A percentile compares a stretch with the other conserved stretches of the same genome.
phyloP scores from a whole-genome alignment of 768 basidiomycete species.

The Pleurotus eryngii region DNA sequence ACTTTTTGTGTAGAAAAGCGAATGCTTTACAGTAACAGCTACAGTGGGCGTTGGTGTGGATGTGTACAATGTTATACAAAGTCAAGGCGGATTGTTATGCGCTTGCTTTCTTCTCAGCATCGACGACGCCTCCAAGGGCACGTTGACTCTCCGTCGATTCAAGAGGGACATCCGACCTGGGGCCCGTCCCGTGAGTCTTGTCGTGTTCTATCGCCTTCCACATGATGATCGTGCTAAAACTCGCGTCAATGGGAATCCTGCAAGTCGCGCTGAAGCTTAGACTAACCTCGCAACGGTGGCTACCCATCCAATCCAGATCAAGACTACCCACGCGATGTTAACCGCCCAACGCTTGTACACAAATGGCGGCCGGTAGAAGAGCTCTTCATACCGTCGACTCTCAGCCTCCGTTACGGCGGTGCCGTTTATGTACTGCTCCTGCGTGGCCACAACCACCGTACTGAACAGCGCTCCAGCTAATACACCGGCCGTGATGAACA shows the following conservation, averaged over 20 bases:
- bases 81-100: too few species aligned
- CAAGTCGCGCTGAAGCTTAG: too few species aligned
- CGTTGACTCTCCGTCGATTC: neutral
- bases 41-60: too few species aligned
- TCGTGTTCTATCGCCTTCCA: conserved; percentile 12
- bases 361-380: conserved; percentile 24
- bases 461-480: conserved; percentile 24
- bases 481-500: conserved; percentile 23
- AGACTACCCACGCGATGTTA: conserved; percentile 30
- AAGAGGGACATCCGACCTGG: neutral
- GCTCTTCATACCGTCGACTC: conserved; percentile 10
- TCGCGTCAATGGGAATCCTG: too few species aligned
- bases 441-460: conserved; percentile 27
- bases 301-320: conserved; percentile 28
- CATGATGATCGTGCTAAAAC: conserved; percentile 12
- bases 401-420: conserved; percentile 14
- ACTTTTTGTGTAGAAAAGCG: too few species aligned
- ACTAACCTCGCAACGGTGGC: conserved; percentile 24
- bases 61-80: too few species aligned
- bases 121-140: too few species aligned
- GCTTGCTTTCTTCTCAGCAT: too few species aligned
- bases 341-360: conserved; percentile 25
- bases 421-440: conserved; percentile 23
- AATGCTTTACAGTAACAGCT: too few species aligned
- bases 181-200: conserved; percentile 9